Percentiles rank a stretch among this genome's conserved stretches.
phyloP scores from a whole-genome alignment of 768 basidiomycete genomes.

The Cystobasidium tubakii region DNA sequence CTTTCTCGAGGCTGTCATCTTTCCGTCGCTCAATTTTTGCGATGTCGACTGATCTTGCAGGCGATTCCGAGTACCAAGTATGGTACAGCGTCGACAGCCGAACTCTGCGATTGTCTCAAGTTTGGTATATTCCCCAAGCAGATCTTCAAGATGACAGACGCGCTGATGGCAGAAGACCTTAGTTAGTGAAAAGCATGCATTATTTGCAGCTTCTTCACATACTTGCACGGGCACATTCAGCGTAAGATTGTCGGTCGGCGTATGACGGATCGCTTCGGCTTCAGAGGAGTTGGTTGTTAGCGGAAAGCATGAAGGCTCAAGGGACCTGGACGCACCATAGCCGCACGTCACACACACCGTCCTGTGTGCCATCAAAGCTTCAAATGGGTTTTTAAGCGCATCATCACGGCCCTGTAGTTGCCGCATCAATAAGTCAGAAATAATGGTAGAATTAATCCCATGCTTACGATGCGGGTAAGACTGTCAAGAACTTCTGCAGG shows the following conservation, averaged over 20 bases:
- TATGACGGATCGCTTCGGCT: constrained; percentile 35
- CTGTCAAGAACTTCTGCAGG: not conserved
- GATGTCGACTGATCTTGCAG: constrained; percentile 60
- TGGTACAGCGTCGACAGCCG: constrained; percentile 83
- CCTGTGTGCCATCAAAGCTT: constrained; percentile 82
- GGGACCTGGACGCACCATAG: constrained; percentile 70
- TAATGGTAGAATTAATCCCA: not conserved
- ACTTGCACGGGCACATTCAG: constrained; percentile 38
- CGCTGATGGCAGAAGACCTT: constrained; percentile 50
- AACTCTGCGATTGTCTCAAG: constrained; percentile 78
- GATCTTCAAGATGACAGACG: constrained; percentile 68
- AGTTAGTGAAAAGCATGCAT: no score
- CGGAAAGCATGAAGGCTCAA: constrained; percentile 64
- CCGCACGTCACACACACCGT: constrained; percentile 82
- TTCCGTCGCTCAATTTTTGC: constrained; percentile 31
- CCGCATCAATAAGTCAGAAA: not conserved
- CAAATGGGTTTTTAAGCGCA: constrained; percentile 63
- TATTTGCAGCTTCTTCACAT: constrained; percentile 10
- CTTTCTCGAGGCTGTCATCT: constrained; percentile 61
- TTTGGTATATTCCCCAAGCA: constrained; percentile 78
- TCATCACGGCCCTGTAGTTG: constrained; percentile 8
- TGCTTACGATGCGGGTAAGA: constrained; percentile 37
- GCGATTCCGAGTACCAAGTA: constrained; percentile 66
- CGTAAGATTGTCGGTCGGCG: constrained; percentile 19
- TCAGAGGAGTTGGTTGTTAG: constrained; percentile 54